phyloP scores from a whole-genome alignment of 768 basidiomycete genomes.

The Hortiboletus campestris region DNA sequence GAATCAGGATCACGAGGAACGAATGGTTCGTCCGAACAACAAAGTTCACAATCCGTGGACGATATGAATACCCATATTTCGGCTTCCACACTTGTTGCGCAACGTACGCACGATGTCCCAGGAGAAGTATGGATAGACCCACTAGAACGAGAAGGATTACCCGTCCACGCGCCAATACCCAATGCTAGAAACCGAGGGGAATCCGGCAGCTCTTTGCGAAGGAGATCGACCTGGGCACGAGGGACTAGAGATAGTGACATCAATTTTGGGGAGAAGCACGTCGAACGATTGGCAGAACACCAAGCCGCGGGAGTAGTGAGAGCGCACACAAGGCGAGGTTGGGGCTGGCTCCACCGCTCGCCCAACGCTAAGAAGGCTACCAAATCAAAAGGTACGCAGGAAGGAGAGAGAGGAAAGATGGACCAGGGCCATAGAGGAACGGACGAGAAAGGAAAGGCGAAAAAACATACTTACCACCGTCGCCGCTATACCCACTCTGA shows the following conservation, averaged over 20 bases:
- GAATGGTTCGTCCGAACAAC: neutral
- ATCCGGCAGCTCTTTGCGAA: slow-evolving; percentile 3
- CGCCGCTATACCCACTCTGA: slow-evolving; percentile 8
- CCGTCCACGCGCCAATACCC: slow-evolving; percentile 36
- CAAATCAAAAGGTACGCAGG: neutral
- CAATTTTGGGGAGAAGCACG: slow-evolving; percentile 11
- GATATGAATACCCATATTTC: slow-evolving; percentile 2
- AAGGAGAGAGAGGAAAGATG: neutral
- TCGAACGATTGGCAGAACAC: slow-evolving; percentile 31
- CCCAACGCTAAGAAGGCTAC: neutral
- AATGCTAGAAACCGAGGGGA: neutral
- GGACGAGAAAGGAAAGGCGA: slow-evolving; percentile 11
- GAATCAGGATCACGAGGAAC: slow-evolving; percentile 5
- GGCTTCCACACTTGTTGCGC: slow-evolving; percentile 16
- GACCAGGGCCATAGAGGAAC: neutral
- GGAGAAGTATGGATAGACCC: slow-evolving; percentile 60
- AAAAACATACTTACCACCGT: neutral
- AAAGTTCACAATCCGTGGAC: slow-evolving; percentile 9
- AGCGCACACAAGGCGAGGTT: slow-evolving; percentile 40
- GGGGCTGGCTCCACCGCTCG: slow-evolving; percentile 18
- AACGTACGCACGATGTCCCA: slow-evolving; percentile 40
- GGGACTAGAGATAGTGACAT: slow-evolving; percentile 1
- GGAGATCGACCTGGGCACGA: slow-evolving; percentile 18
- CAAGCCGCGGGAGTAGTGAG: slow-evolving; percentile 45
- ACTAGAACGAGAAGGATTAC: slow-evolving; percentile 63